Evolutionary conservation across 352 stramenopile genomes (phyloP).

Genomic region (Phytophthora pini): DNA sequence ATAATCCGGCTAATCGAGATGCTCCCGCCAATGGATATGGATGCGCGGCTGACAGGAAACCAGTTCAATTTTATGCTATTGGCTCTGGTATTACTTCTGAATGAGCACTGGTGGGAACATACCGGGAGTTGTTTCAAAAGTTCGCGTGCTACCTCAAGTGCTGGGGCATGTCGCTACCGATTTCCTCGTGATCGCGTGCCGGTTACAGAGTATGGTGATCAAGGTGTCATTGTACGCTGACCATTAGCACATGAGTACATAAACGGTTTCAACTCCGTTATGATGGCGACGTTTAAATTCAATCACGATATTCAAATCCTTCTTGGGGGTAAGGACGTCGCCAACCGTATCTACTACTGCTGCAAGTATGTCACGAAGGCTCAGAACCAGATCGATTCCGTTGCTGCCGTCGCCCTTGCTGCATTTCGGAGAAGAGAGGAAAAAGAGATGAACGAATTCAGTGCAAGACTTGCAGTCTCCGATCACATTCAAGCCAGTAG

Average conservation of each 20-base stretch:
- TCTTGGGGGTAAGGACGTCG: not conserved
- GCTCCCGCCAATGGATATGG: not conserved
- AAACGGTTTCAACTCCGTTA: constrained; percentile 1
- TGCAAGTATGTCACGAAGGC: constrained; percentile 5
- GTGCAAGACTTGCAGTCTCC: too few relatives aligned
- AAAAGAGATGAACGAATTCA: not conserved
- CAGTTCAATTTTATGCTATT: too few relatives aligned
- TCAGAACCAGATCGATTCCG: not conserved
- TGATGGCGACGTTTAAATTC: not conserved
- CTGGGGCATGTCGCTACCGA: too few relatives aligned
- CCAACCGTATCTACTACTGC: not conserved
- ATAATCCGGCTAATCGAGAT: not conserved
- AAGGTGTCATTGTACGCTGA: too few relatives aligned
- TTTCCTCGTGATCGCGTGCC: too few relatives aligned
- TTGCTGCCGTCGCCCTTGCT: not conserved
- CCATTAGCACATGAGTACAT: constrained; percentile 2
- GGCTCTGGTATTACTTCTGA: too few relatives aligned
- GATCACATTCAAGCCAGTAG: not conserved
- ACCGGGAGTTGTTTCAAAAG: too few relatives aligned
- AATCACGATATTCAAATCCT: not conserved
- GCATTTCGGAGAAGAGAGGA: not conserved
- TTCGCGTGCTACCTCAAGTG: too few relatives aligned
- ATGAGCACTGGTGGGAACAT: too few relatives aligned
- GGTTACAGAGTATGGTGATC: too few relatives aligned
- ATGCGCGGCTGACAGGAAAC: not conserved